These are phyloP conservation scores for Sporisorium sorghi DNA, from an alignment of 1,284 basidiomycete genomes.

Conservation along the genomic window DNA sequence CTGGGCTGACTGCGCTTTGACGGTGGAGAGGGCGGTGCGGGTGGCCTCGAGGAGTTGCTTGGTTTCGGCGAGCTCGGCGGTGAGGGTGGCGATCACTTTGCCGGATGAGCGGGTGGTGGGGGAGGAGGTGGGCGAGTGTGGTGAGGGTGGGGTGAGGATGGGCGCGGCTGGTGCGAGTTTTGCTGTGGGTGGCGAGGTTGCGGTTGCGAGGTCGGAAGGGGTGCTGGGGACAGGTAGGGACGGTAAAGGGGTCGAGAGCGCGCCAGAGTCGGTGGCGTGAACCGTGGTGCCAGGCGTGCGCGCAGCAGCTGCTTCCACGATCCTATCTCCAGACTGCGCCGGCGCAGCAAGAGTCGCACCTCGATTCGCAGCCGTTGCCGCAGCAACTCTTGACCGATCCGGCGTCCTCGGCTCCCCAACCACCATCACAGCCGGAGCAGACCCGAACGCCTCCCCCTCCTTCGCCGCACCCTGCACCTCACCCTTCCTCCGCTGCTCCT, in stretches of 20 bases:
- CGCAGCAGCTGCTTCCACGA: background rate
- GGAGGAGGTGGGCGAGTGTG: background rate
- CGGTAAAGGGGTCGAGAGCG: background rate
- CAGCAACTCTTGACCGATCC: background rate
- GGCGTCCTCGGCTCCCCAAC: slow-evolving; percentile 16
- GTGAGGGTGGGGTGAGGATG: slow-evolving; percentile 2
- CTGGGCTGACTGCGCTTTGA: slow-evolving; percentile 79
- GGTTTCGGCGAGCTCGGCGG: slow-evolving; percentile 40
- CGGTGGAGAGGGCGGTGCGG: slow-evolving; percentile 79
- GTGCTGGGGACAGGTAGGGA: background rate
- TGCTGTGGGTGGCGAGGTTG: slow-evolving; percentile 12
- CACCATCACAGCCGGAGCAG: background rate
- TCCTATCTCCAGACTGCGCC: too few relatives aligned
- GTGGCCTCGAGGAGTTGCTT: slow-evolving; percentile 78
- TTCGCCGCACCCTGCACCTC: background rate
- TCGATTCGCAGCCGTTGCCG: background rate
- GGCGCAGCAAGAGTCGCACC: slow-evolving; percentile 3
- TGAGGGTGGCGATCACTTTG: slow-evolving; percentile 55
- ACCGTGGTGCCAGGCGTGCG: background rate
- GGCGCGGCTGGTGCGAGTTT: slow-evolving; percentile 6
- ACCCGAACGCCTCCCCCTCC: background rate
- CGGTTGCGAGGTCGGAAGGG: slow-evolving; percentile 14
- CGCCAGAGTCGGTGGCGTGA: too few relatives aligned
- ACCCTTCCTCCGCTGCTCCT: slow-evolving; percentile 4
- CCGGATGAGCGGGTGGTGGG: slow-evolving; percentile 6